These are phyloP conservation scores for Alternaria novae-zelandiae DNA, from an alignment of 2,329 filamentous ascomycete species.

Conservation along the genomic window DNA sequence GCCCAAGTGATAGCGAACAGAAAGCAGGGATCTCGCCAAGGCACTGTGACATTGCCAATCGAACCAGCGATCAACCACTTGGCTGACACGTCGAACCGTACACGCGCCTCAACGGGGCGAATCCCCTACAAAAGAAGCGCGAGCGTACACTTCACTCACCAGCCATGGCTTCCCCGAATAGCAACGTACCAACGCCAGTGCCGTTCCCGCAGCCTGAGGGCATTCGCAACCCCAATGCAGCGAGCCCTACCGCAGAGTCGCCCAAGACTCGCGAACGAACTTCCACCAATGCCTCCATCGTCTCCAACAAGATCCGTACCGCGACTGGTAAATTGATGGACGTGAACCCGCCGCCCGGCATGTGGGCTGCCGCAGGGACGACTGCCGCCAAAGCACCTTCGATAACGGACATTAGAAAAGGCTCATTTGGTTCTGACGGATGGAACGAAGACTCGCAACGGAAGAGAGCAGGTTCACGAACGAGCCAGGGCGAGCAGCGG, in stretches of 20 bases:
- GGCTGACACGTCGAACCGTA: constrained; percentile 14
- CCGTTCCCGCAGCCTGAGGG: constrained; percentile 36
- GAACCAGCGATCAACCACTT: constrained; percentile 16
- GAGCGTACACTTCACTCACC: neutral
- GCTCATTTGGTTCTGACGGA: constrained; percentile 43
- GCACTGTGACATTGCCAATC: constrained; percentile 14
- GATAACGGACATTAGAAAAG: constrained; percentile 51
- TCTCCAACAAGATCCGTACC: constrained; percentile 41
- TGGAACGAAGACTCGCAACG: constrained; percentile 42
- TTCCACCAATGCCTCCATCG: constrained; percentile 41
- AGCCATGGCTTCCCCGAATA: constrained; percentile 29
- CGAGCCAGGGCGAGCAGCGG: constrained; percentile 31
- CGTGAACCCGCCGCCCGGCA: constrained; percentile 48
- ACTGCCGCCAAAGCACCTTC: constrained; percentile 52
- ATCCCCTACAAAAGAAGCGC: constrained; percentile 8
- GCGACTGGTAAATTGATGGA: constrained; percentile 49
- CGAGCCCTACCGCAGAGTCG: constrained; percentile 21
- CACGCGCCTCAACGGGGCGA: neutral
- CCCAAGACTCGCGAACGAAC: constrained; percentile 29
- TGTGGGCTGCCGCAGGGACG: constrained; percentile 54
- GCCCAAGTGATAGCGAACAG: neutral
- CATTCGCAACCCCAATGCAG: constrained; percentile 12
- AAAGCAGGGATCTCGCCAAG: constrained; percentile 25
- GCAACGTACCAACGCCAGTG: constrained; percentile 31
- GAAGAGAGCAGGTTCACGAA: constrained; percentile 30